Evolutionary conservation across 2,329 filamentous ascomycete species (phyloP), one percentile per base, ranked within the genome.

Genomic region (Emmonsia crescens): DNA sequence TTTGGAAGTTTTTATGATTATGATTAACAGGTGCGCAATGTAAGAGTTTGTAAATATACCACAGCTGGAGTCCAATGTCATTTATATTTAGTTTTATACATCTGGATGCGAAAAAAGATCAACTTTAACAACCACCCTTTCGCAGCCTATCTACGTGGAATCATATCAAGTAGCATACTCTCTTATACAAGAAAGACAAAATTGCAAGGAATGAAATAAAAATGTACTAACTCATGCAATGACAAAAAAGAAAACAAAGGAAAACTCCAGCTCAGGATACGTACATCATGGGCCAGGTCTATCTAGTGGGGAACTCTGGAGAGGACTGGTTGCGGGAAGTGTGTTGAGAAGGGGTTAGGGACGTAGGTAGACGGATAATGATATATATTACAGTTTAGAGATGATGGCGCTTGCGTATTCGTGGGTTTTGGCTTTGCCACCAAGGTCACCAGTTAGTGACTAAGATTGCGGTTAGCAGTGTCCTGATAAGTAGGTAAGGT

Each of bases 381-480:
- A 29, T 40, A 27, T 67, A 67, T 63, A 68, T 74, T 77, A 78
- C 69, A 86, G 75, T 65, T 81, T 80, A 73, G 81, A 80, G 77
- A 97, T 96, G 75, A 99, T 96, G 69, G 94, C 93, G 64, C 83
- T 83, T 63, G 94, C 91, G 77, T 95, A 99, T 82, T 99, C 90
- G 79, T 87, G 82, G 63, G 94, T 99, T 86, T 95, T 96, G 71
- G 94, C 85, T 82, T 91, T 96, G 76, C 94, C 94, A 71, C 94
- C 94, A 71, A 99, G 82, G 78, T 99, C 94, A 72, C 94, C 93
- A 40, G 94, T 99, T 77, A 99, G 86, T 65, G 85, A 78, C 83
- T 85, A 71, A 42, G 24, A 57, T 27, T 44, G 40, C 33, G 5
- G 40, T 57, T 21, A 57, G 56, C 56, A 33, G 16, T 33, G 40